These are phyloP conservation scores for Willaertia magna DNA, from an alignment of 208 protist genomes.

Conservation along the genomic window DNA sequence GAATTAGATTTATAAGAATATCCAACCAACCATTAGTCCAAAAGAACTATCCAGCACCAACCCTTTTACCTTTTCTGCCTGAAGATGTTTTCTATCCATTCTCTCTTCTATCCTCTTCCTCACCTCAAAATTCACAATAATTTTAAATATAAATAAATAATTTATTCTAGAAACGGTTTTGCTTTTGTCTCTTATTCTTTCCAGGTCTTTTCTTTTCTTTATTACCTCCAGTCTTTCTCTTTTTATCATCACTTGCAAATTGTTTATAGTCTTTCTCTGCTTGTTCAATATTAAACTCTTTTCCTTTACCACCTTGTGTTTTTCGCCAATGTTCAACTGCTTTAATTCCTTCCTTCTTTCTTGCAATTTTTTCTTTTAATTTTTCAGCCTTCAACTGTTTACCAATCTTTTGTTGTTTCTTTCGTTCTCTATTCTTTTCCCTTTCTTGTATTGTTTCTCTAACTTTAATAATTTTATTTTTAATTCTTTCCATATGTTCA, in stretches of 20 bases:
- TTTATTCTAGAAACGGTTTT: background rate
- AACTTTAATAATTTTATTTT: constrained; percentile 19
- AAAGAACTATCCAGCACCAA: background rate
- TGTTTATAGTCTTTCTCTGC: background rate
- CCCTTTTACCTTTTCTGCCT: background rate
- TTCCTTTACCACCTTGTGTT: background rate
- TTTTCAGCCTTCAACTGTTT: background rate
- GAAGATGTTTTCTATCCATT: constrained; percentile 1
- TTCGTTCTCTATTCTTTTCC: background rate
- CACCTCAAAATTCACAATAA: background rate
- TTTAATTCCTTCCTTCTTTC: background rate
- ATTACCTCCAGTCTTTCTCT: background rate
- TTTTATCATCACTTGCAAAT: background rate
- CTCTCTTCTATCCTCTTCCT: background rate
- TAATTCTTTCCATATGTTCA: constrained; percentile 79
- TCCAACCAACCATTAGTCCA: background rate
- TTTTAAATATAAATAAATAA: background rate
- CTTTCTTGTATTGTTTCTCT: background rate
- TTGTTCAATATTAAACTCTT: background rate
- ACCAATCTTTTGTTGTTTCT: background rate
- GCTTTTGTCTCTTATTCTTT: background rate
- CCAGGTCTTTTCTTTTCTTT: background rate
- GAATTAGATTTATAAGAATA: background rate
- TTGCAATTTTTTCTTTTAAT: background rate
- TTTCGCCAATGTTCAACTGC: background rate